Conservation (phyloP, 108 stramenopile genomes). For the Cyclotella cryptica region DNA sequence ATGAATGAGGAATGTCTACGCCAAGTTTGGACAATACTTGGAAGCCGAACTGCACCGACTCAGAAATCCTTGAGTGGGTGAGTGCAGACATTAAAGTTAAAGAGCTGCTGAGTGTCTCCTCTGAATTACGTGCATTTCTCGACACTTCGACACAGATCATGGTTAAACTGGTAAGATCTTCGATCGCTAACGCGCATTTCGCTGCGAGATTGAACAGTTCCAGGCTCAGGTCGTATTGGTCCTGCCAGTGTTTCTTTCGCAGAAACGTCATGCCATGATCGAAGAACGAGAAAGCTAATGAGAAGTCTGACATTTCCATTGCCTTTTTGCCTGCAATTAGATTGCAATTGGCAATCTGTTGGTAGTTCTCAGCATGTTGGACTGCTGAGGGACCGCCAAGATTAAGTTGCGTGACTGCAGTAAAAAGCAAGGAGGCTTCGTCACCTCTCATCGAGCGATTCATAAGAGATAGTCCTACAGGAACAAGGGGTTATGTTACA, state of each 20-base stretch:
- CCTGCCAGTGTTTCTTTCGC: constrained; percentile 25
- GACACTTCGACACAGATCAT: constrained; percentile 9
- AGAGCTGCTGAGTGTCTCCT: constrained; percentile 4
- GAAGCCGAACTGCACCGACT: constrained; percentile 3
- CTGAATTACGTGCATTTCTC: background rate
- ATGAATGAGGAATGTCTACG: background rate
- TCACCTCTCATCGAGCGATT: background rate
- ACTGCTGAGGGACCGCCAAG: constrained; percentile 21
- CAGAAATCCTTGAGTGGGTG: background rate
- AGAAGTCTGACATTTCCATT: constrained; percentile 40
- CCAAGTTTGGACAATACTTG: constrained; percentile 16
- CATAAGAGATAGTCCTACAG: background rate
- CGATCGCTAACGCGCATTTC: constrained; percentile 15
- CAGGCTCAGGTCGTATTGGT: constrained; percentile 32
- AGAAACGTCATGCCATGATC: constrained; percentile 39
- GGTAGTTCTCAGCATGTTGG: background rate
- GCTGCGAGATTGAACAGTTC: constrained; percentile 21
- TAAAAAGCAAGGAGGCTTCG: constrained; percentile 16
- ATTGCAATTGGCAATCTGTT: constrained; percentile 10
- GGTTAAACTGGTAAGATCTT: background rate
- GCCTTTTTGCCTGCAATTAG: constrained; percentile 25
- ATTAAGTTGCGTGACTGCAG: constrained; percentile 32
- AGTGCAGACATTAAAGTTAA: background rate
- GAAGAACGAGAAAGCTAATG: constrained; percentile 23
- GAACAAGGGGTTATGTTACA: too few species aligned